Evolutionary conservation across 2,329 filamentous ascomycete species (phyloP).

Genomic region (Harringtonia aguacate): DNA sequence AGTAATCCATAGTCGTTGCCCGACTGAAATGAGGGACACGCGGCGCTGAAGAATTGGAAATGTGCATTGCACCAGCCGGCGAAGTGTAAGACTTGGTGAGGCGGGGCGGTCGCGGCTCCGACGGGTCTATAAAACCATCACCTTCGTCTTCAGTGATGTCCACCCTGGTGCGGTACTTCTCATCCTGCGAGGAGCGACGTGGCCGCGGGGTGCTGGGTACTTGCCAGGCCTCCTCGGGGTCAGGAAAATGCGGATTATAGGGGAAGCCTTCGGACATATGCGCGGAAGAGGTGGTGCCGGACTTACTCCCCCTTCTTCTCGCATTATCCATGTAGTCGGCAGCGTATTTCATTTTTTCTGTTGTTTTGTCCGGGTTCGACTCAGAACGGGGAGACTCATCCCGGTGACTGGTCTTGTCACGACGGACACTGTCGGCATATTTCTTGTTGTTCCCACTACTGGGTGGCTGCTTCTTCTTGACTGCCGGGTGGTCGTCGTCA

Average conservation of each 20-base stretch:
- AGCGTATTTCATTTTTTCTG: conserved; percentile 10
- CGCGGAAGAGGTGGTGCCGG: background rate
- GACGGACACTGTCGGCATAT: conserved; percentile 14
- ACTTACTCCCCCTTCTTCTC: conserved; percentile 10
- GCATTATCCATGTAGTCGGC: conserved; percentile 12
- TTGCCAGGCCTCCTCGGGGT: conserved; percentile 10
- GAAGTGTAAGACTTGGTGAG: conserved; percentile 17
- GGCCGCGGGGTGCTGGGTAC: background rate
- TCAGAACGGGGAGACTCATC: conserved; percentile 8
- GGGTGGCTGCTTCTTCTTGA: conserved; percentile 15
- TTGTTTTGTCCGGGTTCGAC: conserved; percentile 5
- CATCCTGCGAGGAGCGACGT: conserved; percentile 12
- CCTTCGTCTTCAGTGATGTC: conserved; percentile 1
- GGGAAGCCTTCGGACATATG: background rate
- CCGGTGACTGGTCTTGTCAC: conserved; percentile 11
- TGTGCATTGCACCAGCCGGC: conserved; percentile 11
- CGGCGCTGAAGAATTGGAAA: conserved; percentile 8
- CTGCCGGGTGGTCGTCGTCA: conserved; percentile 15
- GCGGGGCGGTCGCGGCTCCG: conserved; percentile 12
- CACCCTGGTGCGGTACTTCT: conserved; percentile 2
- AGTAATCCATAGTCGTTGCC: conserved; percentile 12
- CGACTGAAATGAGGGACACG: conserved; percentile 10
- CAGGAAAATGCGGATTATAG: conserved; percentile 8
- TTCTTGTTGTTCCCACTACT: conserved; percentile 18
- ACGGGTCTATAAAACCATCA: conserved; percentile 9